Percentiles rank a stretch among this genome's conserved stretches.
Evolutionary conservation across 2,329 filamentous ascomycete species (phyloP).

Genomic region (Cladosporium sp.): DNA sequence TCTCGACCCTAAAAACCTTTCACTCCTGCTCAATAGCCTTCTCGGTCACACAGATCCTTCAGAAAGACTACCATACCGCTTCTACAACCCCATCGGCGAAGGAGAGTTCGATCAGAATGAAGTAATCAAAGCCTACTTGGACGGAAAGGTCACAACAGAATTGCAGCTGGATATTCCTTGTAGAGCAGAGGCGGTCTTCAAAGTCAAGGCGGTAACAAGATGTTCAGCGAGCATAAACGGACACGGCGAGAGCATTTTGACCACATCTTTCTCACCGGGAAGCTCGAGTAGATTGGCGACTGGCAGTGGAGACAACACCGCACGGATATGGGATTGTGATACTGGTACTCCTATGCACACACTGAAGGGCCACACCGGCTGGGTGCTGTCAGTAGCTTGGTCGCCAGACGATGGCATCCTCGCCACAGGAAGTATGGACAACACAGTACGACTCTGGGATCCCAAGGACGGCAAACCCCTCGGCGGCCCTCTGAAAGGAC

Average conservation of each 20-base stretch:
- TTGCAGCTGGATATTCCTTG: slow-evolving; percentile 60
- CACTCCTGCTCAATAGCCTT: slow-evolving; percentile 78
- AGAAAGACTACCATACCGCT: slow-evolving; percentile 63
- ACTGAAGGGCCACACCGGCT: slow-evolving; percentile 79
- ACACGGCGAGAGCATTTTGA: slow-evolving; percentile 85
- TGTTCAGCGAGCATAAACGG: slow-evolving; percentile 85
- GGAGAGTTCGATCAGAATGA: slow-evolving; percentile 37
- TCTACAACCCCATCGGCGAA: slow-evolving; percentile 49
- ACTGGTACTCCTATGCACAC: slow-evolving; percentile 86
- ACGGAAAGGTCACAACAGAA: slow-evolving; percentile 52
- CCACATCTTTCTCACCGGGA: slow-evolving; percentile 78
- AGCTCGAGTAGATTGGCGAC: slow-evolving; percentile 76
- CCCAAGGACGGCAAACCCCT: slow-evolving; percentile 71
- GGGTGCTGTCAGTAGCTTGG: slow-evolving; percentile 85
- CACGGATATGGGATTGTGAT: slow-evolving; percentile 90
- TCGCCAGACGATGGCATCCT: slow-evolving; percentile 76
- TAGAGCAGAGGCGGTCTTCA: slow-evolving; percentile 86
- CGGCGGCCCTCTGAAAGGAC: slow-evolving; percentile 72
- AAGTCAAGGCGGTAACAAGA: slow-evolving; percentile 84
- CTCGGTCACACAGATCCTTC: slow-evolving; percentile 59
- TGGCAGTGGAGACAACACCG: slow-evolving; percentile 86
- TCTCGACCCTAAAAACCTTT: slow-evolving; percentile 83
- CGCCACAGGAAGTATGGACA: slow-evolving; percentile 91
- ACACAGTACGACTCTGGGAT: slow-evolving; percentile 85
- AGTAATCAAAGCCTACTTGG: slow-evolving; percentile 41